Conservation (phyloP, 768 basidiomycete species). For the Holtermannia corniformis region DNA sequence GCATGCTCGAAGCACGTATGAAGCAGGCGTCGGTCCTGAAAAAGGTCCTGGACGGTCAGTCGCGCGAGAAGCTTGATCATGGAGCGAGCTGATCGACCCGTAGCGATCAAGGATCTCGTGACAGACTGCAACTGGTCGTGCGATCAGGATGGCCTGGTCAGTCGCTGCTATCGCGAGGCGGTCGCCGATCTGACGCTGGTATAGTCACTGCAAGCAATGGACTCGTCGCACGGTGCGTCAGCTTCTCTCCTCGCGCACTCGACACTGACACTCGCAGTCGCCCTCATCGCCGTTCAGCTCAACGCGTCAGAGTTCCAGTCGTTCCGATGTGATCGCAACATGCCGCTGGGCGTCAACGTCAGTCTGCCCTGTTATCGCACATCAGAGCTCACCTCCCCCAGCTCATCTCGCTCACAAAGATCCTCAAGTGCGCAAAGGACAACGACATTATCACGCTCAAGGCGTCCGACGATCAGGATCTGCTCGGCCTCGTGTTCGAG, state of each 20-base stretch:
- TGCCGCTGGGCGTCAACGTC: conserved; percentile 48
- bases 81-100: conserved; percentile 1
- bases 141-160: conserved; percentile 82
- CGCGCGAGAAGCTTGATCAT: not conserved
- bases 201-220: not conserved
- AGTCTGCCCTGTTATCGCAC: conserved; percentile 9
- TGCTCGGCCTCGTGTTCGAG: conserved; percentile 80
- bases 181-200: not conserved
- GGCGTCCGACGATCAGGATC: conserved; percentile 81
- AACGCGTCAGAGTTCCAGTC: conserved; percentile 63
- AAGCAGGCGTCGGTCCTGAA: conserved; percentile 80
- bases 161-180: conserved; percentile 29
- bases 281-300: conserved; percentile 81
- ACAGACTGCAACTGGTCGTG: conserved; percentile 97
- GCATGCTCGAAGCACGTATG: conserved; percentile 71
- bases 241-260: not conserved
- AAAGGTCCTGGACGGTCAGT: conserved; percentile 81
- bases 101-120: conserved; percentile 95
- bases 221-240: not conserved
- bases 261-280: conserved; percentile 48
- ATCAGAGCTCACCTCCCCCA: conserved; percentile 48
- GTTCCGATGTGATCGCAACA: conserved; percentile 90
- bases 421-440: conserved; percentile 93
- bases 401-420: conserved; percentile 79
- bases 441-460: conserved; percentile 86